Conservation (phyloP, 768 basidiomycete genomes). For the Podaxis sp. region DNA sequence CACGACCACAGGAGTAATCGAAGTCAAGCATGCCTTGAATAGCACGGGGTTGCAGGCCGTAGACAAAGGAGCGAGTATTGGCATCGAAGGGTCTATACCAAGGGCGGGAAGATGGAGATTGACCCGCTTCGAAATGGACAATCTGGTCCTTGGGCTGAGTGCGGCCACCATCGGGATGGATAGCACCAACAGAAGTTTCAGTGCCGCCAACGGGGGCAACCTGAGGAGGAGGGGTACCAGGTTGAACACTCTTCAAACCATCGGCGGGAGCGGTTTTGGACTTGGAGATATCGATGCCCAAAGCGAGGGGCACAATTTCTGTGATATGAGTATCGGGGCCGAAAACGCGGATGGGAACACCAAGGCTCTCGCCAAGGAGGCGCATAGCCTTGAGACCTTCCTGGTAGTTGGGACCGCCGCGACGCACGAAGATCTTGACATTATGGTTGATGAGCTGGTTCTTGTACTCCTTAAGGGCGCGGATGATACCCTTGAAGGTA, state of each 20-base stretch:
- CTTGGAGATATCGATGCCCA: slow-evolving; percentile 67
- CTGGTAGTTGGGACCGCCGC: slow-evolving; percentile 99
- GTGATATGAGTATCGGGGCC: slow-evolving; percentile 99
- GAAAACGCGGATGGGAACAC: slow-evolving; percentile 95
- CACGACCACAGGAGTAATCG: slow-evolving; percentile 95
- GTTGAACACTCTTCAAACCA: slow-evolving; percentile 35
- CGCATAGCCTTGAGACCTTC: slow-evolving; percentile 97
- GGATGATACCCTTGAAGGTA: slow-evolving; percentile 99
- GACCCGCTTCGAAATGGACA: slow-evolving; percentile 74
- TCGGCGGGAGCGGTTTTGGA: slow-evolving; percentile 32
- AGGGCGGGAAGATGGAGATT: slow-evolving; percentile 51
- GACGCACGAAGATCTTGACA: slow-evolving; percentile 95
- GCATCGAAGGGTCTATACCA: slow-evolving; percentile 91
- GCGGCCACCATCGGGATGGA: slow-evolving; percentile 76
- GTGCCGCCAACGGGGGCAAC: slow-evolving; percentile 37
- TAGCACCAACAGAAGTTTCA: slow-evolving; percentile 57
- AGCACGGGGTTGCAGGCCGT: slow-evolving; percentile 97
- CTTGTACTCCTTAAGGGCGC: slow-evolving; percentile 92
- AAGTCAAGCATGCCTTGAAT: slow-evolving; percentile 98
- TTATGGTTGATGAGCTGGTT: slow-evolving; percentile 75
- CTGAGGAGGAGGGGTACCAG: slow-evolving; percentile 36
- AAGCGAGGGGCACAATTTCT: slow-evolving; percentile 96
- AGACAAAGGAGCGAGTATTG: slow-evolving; percentile 94
- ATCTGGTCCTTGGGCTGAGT: slow-evolving; percentile 87
- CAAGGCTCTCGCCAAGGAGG: slow-evolving; percentile 93